phyloP scores from a whole-genome alignment of 148 eudicot species.

The Dysphania ambrosioides region DNA sequence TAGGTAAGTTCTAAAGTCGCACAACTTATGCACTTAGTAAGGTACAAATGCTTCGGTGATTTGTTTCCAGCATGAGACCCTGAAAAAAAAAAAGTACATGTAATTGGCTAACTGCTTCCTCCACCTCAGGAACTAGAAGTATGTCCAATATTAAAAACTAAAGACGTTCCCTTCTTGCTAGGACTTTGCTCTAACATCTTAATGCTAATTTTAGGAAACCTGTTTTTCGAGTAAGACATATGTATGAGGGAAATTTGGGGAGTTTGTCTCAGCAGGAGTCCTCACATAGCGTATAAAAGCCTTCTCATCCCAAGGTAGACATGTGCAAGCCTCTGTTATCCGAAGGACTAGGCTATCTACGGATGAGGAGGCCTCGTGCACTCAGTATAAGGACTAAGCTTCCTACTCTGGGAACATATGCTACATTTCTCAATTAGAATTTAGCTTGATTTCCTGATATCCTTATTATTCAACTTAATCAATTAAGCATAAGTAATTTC shows the following conservation, averaged over 20 bases:
- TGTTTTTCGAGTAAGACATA: too few relatives aligned
- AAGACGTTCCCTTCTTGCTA: not conserved
- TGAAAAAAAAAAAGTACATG: not conserved
- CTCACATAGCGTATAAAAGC: too few relatives aligned
- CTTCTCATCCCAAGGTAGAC: too few relatives aligned
- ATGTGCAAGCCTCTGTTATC: too few relatives aligned
- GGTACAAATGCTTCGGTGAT: too few relatives aligned
- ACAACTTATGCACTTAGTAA: not conserved
- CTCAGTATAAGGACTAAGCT: too few relatives aligned
- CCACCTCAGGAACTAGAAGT: not conserved
- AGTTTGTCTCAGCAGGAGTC: too few relatives aligned
- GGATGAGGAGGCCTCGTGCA: too few relatives aligned
- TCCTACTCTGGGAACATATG: too few relatives aligned
- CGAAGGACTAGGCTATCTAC: too few relatives aligned
- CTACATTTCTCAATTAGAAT: not conserved
- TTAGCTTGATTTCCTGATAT: not conserved
- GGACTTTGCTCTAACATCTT: not conserved
- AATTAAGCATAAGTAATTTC: not conserved
- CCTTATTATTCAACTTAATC: not conserved
- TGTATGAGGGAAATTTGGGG: too few relatives aligned
- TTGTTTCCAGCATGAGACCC: not conserved
- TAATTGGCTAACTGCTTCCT: not conserved
- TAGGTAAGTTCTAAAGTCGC: not conserved
- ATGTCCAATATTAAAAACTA: not conserved
- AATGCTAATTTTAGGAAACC: not conserved